Conservation (phyloP, 306 rosid genomes). For the Prinsepia uniflora region DNA sequence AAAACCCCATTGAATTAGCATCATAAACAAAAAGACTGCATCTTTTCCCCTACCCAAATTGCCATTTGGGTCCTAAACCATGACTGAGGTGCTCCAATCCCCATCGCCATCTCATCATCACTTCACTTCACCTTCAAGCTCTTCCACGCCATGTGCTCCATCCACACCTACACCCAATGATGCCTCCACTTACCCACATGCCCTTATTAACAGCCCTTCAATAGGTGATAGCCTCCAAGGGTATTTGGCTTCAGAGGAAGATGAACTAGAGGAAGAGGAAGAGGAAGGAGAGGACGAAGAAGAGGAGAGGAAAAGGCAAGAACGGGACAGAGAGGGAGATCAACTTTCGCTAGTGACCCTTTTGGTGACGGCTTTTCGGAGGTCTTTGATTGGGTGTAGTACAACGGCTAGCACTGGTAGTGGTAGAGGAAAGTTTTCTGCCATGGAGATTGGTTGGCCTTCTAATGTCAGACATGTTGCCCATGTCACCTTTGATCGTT, state of each 20-base stretch:
- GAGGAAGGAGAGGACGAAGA: conserved; percentile 23
- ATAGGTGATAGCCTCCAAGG: conserved; percentile 32
- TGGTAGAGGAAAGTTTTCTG: conserved; percentile 36
- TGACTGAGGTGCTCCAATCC: conserved; percentile 80
- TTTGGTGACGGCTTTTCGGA: conserved; percentile 70
- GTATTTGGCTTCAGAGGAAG: conserved; percentile 37
- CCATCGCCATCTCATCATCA: conserved; percentile 47
- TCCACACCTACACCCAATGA: conserved; percentile 39
- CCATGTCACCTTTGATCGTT: conserved; percentile 94
- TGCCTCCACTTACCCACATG: conserved; percentile 44
- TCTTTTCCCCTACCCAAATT: conserved; percentile 20
- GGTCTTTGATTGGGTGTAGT: conserved; percentile 80
- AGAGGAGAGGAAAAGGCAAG: conserved; percentile 43
- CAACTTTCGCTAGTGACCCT: conserved; percentile 71
- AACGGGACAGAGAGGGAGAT: conserved; percentile 68
- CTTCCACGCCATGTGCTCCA: conserved; percentile 43
- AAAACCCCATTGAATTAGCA: conserved; percentile 20
- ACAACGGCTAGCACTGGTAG: conserved; percentile 14
- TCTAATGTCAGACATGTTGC: conserved; percentile 89
- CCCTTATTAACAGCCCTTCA: conserved; percentile 49
- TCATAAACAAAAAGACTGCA: conserved; percentile 23
- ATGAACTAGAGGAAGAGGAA: conserved; percentile 2
- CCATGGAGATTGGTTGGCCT: conserved; percentile 99
- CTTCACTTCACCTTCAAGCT: conserved; percentile 88
- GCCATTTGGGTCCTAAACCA: conserved; percentile 26